Evolutionary conservation across 129 eudicot species (phyloP), one percentile per base, ranked within the genome.

Genomic region (Pseudognaphalium luteoalbum): DNA sequence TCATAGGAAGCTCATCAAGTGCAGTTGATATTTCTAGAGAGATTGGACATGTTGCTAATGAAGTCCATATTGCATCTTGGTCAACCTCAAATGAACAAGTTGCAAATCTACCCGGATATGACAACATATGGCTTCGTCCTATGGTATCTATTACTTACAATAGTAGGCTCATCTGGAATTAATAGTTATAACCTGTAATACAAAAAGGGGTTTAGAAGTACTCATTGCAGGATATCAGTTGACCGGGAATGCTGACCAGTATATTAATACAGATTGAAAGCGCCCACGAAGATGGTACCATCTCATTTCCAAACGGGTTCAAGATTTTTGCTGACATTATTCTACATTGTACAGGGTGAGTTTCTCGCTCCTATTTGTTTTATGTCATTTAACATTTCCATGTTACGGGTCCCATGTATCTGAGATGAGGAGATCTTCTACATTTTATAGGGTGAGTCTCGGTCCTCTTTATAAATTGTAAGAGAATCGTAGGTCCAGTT

Each of bases 341-440:
- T 60, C 85, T 94, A 39, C 93, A 94, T 72, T 94, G 99, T 82
- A 91, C 97, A 12, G 99, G 99, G 99, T 91, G 77, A 25, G 89
- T 84, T 17, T 59, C 54, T 47, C 6, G 54, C 51, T 10, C 35
- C 57, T 54, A 54, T 19, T 54, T 12, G 60, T 16, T 54, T 54
- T 54, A n/a, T 20, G 39, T 61, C 70, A 19, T 78, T 59, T 44
- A 19, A 44, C 76, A 60, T n/a, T 70, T 56, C 39, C 65, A 57
- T 68, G 66, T 76, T 76, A 50, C 6, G 54, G 35, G 54, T 20
- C 62, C 10, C 33, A 16, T 28, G 15, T 2, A 58, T 65, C n/a
- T 28, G 35, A 63, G 29, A 29, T 29, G 68, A 29, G 39, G 33
- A 63, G 68, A 63, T 25, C 60, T 15, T 51, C 20, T 15, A 17